phyloP scores from a whole-genome alignment of 208 protist genomes.

The Acanthamoeba royreba region DNA sequence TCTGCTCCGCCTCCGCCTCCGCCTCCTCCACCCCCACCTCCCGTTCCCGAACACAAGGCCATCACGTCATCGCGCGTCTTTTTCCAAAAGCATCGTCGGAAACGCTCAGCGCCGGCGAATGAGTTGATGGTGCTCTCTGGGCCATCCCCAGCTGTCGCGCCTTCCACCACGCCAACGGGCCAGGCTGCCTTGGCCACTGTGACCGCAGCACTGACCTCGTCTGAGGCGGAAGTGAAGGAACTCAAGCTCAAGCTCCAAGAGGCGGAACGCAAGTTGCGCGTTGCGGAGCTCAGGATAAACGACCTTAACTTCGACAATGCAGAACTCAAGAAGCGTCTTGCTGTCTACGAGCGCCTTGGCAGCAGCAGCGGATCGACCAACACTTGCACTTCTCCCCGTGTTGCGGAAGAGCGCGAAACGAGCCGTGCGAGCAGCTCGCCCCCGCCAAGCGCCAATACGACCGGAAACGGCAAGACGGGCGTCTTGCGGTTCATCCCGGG shows the following conservation, averaged over 20 bases:
- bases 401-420: neutral
- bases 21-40: neutral
- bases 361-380: neutral
- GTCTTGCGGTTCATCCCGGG: neutral
- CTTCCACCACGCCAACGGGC: neutral
- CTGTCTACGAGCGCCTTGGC: neutral
- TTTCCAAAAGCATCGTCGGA: neutral
- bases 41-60: no score
- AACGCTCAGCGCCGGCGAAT: neutral
- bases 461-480: neutral
- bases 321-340: neutral
- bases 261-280: neutral
- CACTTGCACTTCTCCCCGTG: neutral
- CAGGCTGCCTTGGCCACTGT: neutral
- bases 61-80: neutral
- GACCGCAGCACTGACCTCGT: neutral
- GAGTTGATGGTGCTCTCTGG: neutral
- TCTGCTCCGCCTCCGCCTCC: neutral
- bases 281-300: neutral
- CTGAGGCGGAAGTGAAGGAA: neutral
- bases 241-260: slow-evolving; percentile 13
- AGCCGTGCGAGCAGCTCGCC: no score
- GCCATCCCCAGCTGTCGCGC: neutral
- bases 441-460: neutral
- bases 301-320: neutral